These are phyloP conservation scores for Blakeslea trispora DNA, from an alignment of 371 early-diverging fungal genomes.

Conservation along the genomic window DNA sequence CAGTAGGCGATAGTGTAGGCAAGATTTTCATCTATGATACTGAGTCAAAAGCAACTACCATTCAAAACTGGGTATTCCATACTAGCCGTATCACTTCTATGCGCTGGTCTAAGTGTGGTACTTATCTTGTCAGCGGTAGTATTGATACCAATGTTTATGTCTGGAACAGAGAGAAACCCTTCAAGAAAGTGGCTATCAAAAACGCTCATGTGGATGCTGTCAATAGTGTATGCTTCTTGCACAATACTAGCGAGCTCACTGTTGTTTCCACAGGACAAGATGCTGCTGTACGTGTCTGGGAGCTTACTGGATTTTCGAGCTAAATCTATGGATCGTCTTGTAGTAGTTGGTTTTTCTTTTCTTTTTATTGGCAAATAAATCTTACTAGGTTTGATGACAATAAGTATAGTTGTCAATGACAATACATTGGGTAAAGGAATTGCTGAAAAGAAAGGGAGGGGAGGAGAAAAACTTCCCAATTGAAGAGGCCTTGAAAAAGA, in stretches of 20 bases:
- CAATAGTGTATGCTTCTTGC: slow-evolving; percentile 68
- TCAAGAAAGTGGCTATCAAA: slow-evolving; percentile 75
- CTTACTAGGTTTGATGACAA: no score
- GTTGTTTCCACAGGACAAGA: slow-evolving; percentile 84
- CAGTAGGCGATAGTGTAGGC: slow-evolving; percentile 83
- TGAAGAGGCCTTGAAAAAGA: no score
- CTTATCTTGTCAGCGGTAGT: slow-evolving; percentile 77
- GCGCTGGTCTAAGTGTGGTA: slow-evolving; percentile 78
- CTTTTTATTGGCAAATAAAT: no score
- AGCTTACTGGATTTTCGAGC: no score
- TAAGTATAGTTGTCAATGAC: no score
- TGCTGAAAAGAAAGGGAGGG: no score
- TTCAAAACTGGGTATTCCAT: slow-evolving; percentile 90
- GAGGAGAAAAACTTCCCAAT: no score
- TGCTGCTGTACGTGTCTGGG: slow-evolving; percentile 81
- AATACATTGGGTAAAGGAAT: no score
- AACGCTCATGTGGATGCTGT: slow-evolving; percentile 87
- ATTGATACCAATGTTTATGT: slow-evolving; percentile 91
- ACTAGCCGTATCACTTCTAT: slow-evolving; percentile 81
- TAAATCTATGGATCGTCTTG: no score
- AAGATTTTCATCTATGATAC: slow-evolving; percentile 79
- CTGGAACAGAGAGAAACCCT: slow-evolving; percentile 84
- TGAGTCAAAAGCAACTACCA: slow-evolving; percentile 51
- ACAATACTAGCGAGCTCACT: slow-evolving; percentile 45
- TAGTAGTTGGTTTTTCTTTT: no score